Percentiles rank a stretch among this genome's conserved stretches.
Evolutionary conservation across 169 alveolate species (phyloP).

Genomic region (Plasmodium coatneyi): DNA sequence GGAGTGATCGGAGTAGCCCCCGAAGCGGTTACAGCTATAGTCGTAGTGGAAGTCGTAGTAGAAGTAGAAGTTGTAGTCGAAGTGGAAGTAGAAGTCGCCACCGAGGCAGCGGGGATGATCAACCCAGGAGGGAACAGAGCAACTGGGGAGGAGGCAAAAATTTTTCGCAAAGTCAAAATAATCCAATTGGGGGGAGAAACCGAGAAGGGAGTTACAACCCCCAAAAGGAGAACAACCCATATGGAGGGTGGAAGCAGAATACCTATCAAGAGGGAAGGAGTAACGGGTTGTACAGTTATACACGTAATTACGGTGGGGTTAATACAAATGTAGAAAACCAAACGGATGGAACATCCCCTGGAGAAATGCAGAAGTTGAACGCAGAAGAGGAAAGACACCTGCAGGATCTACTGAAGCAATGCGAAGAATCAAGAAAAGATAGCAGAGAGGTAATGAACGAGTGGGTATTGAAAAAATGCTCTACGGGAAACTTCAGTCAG

Average conservation of each 20-base stretch:
- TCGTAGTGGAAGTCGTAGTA: background rate
- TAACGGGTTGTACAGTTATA: background rate
- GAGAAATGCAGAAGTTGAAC: background rate
- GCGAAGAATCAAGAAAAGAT: constrained; percentile 20
- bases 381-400: constrained; percentile 16
- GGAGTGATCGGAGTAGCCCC: background rate
- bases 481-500: background rate
- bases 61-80: background rate
- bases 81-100: background rate
- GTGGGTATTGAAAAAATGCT: constrained; percentile 49
- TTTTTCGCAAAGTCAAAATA: background rate
- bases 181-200: background rate
- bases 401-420: background rate
- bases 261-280: background rate
- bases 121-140: background rate
- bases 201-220: background rate
- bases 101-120: background rate
- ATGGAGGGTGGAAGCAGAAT: background rate
- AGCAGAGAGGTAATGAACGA: constrained; percentile 15
- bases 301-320: background rate
- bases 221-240: background rate
- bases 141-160: background rate
- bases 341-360: background rate
- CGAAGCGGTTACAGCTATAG: background rate
- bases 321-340: background rate